phyloP scores from a whole-genome alignment of 202 grass and related monocot species.

The Dendrocalamus latiflorus region DNA sequence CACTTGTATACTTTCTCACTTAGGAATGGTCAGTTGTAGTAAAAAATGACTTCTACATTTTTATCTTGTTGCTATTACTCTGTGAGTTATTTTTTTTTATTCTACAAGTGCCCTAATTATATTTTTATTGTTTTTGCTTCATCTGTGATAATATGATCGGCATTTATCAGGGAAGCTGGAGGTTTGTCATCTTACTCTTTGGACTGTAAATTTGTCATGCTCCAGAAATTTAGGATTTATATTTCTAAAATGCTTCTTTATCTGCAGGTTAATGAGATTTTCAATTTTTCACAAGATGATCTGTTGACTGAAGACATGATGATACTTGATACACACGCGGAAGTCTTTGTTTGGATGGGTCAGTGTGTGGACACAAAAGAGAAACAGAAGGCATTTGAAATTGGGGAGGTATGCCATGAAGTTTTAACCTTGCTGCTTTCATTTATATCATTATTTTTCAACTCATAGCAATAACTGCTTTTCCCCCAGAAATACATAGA shows the following conservation, averaged over 20 bases:
- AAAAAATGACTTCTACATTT: not conserved
- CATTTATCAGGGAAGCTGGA: conserved; percentile 62
- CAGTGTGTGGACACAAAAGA: conserved; percentile 76
- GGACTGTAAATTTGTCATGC: conserved; percentile 13
- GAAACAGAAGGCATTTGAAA: conserved; percentile 67
- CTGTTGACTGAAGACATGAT: conserved; percentile 91
- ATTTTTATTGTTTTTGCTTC: conserved; percentile 28
- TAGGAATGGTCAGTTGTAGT: conserved; percentile 42
- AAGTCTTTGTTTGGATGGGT: conserved; percentile 91
- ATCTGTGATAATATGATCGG: conserved; percentile 6
- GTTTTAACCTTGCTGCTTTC: conserved; percentile 22
- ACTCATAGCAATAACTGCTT: conserved; percentile 17
- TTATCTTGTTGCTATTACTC: too few relatives aligned
- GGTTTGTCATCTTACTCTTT: conserved; percentile 40
- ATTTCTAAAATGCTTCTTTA: conserved; percentile 23
- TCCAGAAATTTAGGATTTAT: not conserved
- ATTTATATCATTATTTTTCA: conserved; percentile 11
- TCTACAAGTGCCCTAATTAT: conserved; percentile 24
- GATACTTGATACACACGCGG: conserved; percentile 65
- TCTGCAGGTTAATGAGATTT: conserved; percentile 70
- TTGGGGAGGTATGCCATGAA: conserved; percentile 56
- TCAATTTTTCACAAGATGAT: conserved; percentile 98
- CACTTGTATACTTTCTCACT: conserved; percentile 69
- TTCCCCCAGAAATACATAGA: conserved; percentile 67
- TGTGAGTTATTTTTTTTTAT: too few relatives aligned